Conservation (phyloP, 306 rosid genomes). For the Malus sylvestris region DNA sequence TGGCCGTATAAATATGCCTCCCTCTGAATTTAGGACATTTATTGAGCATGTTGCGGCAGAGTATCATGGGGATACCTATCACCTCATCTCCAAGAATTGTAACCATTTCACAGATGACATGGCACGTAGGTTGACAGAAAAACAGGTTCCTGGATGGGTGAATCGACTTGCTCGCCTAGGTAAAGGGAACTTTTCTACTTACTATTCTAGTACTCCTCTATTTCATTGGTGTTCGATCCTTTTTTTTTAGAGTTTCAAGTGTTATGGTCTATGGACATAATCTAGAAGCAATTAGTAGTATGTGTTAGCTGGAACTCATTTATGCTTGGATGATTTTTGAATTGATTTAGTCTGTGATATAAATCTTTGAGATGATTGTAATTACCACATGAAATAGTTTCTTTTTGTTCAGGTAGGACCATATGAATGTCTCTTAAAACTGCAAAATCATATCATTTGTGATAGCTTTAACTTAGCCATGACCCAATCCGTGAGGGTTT, state of each 20-base stretch:
- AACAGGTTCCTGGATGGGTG: constrained; percentile 85
- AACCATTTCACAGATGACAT: constrained; percentile 90
- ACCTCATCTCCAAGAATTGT: constrained; percentile 91
- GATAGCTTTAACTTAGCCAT: neutral
- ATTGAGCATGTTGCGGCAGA: constrained; percentile 71
- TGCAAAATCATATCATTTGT: no score
- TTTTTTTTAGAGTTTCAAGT: neutral
- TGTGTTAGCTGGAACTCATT: neutral
- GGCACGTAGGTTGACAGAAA: constrained; percentile 56
- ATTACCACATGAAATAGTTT: neutral
- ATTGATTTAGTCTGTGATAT: neutral
- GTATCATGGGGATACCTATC: constrained; percentile 94
- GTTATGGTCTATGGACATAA: no score
- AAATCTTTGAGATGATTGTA: neutral
- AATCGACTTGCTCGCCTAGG: constrained; percentile 96
- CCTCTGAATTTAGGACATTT: constrained; percentile 57
- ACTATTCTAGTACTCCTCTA: neutral
- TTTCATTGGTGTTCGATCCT: neutral
- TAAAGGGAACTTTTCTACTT: constrained; percentile 18
- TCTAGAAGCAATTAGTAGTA: no score
- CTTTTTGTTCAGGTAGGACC: neutral
- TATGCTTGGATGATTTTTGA: neutral
- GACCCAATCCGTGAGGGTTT: neutral
- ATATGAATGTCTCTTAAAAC: neutral
- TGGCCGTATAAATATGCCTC: constrained; percentile 47